Evolutionary conservation across 2,329 filamentous ascomycete genomes (phyloP), one percentile per base, ranked within the genome.

Genomic region (Nemania sp.): DNA sequence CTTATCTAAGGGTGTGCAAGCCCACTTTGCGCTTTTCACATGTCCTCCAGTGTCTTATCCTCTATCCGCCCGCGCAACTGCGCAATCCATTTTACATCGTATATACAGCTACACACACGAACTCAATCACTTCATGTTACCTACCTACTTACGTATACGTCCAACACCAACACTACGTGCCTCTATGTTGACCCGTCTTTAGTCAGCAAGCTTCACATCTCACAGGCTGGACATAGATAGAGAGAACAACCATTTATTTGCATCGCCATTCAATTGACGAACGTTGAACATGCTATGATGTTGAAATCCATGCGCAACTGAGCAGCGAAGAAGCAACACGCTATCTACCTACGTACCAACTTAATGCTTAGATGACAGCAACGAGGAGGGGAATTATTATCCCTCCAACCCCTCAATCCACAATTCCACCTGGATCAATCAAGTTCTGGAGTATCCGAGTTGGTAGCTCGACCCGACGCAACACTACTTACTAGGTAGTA

Each of bases 11-110:
- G 70, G 71, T 73, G 71, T 72, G 70, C 20, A 53, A 73, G 70
- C 69, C 74, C 73, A 76, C 74, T 77, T 75, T 77, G 74, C 5
- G 73, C 74, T 75, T n/a, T 77, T 78, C 74, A 76, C 74, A 76
- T 77, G 76, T 60, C 27, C 53, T 56, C 66, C 32, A 35, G 32
- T n/a, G n/a, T n/a, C n/a, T n/a, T n/a, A n/a, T n/a, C n/a, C 32
- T 11, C 32, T 35, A 11, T 35, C 11, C 32, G 32, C 32, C 32
- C 32, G 64, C 53, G 35, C 53, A 54, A 41, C n/a, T n/a, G n/a
- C n/a, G n/a, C n/a, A n/a, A n/a, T n/a, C n/a, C n/a, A n/a, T n/a
- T n/a, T 54, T 51, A 49, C 13, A 6, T 6, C 32, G 5, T 5
- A 35, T 35, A 41, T 57, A 55, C 60, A 56, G 32, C 56, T 35